Base-by-base conservation (phyloP, 805 yeast genomes). In the Kuraishia molischiana region DNA sequence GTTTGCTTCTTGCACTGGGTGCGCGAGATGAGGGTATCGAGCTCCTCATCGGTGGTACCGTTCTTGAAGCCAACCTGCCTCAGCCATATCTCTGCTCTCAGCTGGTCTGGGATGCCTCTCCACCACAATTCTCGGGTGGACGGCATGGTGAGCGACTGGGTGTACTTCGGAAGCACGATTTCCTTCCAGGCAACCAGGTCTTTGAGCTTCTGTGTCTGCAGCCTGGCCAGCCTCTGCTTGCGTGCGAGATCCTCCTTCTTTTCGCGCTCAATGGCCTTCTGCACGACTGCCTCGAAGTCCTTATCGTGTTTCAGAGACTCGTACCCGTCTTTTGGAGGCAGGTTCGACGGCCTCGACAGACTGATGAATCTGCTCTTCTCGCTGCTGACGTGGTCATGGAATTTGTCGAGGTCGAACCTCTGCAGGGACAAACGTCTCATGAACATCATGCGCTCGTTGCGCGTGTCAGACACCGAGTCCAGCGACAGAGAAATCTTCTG, bases 271-370 rank as follows among this genome's bases (percentile, higher is more conserved):
- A 73, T 46, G 11, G 75, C 74, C 3, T 51, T 47, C 34, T 58
- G 53, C 26, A 75, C 53, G 30, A 75, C 42, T 21, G 52, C 45
- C 38, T 74, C 71, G 40, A 71, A 75, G 47, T 76, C 78, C 32
- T 56, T 55, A 32, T 71, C 61, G 50, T 81, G 89, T 41, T 66
- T 72, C 21, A 53, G 38, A 14, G 70, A 67, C 46, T 81, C 87
- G 15, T 57, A 53, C 14, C 55, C 51, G 19, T 70, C 56, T 51
- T 81, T 81, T 32, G 86, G 85, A 0, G 90, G 89, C 29, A 81
- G 56, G 61, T 75, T 71, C 1, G 67, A 56, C 19, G 84, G 87
- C 38, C 90, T 58, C 0, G 87, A 78, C 19, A 28, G 17, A 28
- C 31, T 28, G 17, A 28, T 63, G 17, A 11, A 14, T 14, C 17